A percentile compares a stretch with the other conserved stretches of the same genome.
Evolutionary conservation across 441 rosid genomes (phyloP).

Genomic region (Adansonia madagascariensis): DNA sequence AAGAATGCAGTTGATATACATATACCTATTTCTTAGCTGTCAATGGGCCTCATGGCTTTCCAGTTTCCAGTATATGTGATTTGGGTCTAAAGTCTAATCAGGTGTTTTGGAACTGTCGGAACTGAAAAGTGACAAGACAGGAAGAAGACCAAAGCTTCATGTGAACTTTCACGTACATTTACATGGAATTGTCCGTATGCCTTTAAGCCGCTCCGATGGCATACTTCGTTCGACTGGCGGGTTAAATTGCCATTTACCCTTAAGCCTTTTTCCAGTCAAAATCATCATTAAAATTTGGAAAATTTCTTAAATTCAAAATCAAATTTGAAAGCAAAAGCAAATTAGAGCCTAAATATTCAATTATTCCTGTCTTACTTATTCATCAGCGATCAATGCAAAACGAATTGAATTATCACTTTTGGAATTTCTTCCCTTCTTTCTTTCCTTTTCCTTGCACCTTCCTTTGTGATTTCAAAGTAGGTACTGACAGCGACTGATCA

Average conservation of each 20-base stretch:
- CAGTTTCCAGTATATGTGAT: background rate
- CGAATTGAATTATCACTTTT: background rate
- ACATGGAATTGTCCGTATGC: background rate
- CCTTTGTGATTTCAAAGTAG: background rate
- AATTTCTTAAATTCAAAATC: too few species aligned
- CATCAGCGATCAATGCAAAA: too few species aligned
- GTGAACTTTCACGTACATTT: constrained; percentile 16
- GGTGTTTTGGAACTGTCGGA: background rate
- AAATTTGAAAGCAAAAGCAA: too few species aligned
- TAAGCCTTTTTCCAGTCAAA: background rate
- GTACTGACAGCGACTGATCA: background rate
- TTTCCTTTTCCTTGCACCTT: background rate
- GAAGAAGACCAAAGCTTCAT: background rate
- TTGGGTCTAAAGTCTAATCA: background rate
- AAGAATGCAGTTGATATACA: background rate
- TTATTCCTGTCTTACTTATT: too few species aligned
- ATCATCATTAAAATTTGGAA: too few species aligned
- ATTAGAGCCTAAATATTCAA: too few species aligned
- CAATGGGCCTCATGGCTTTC: background rate
- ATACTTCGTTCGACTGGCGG: background rate
- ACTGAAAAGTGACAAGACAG: background rate
- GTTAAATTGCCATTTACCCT: background rate
- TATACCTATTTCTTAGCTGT: background rate
- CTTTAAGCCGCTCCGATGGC: background rate
- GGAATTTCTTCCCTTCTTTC: background rate